phyloP scores from a whole-genome alignment of 140 eudicot genomes.

The Oenanthe javanica region DNA sequence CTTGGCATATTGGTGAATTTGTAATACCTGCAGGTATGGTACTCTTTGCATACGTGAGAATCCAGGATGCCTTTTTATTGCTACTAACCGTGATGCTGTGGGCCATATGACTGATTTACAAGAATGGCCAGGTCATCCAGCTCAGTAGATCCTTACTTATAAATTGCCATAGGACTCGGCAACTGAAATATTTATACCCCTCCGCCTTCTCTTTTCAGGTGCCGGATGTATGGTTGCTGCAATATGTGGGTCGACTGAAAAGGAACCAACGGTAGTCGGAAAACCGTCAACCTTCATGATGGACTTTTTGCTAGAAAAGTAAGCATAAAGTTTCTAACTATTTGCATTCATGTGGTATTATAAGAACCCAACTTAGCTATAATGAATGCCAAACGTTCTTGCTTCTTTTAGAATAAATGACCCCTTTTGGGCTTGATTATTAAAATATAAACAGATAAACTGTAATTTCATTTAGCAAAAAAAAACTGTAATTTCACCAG shows the following conservation, averaged over 20 bases:
- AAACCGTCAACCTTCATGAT: conserved; percentile 90
- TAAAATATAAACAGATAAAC: background rate
- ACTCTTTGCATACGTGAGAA: conserved; percentile 93
- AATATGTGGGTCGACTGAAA: conserved; percentile 72
- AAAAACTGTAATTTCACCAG: background rate
- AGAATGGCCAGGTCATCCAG: conserved; percentile 82
- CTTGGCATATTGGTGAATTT: background rate
- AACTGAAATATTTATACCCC: background rate
- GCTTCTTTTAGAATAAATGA: background rate
- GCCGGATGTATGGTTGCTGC: conserved; percentile 99
- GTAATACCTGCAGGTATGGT: conserved; percentile 52
- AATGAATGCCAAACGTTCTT: background rate
- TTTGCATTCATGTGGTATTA: background rate
- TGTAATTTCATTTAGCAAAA: too few relatives aligned
- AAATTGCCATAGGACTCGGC: background rate
- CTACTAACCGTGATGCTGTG: conserved; percentile 93
- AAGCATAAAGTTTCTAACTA: conserved; percentile 13
- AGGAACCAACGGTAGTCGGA: conserved; percentile 87
- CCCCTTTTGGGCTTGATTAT: background rate
- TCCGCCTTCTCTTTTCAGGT: conserved; percentile 32
- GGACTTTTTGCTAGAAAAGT: conserved; percentile 75
- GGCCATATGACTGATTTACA: conserved; percentile 87
- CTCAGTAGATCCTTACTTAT: background rate
- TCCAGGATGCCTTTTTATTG: conserved; percentile 93
- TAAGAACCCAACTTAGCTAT: background rate